Base-by-base conservation (phyloP, 306 rosid genomes). In the Prunus fruticosa region DNA sequence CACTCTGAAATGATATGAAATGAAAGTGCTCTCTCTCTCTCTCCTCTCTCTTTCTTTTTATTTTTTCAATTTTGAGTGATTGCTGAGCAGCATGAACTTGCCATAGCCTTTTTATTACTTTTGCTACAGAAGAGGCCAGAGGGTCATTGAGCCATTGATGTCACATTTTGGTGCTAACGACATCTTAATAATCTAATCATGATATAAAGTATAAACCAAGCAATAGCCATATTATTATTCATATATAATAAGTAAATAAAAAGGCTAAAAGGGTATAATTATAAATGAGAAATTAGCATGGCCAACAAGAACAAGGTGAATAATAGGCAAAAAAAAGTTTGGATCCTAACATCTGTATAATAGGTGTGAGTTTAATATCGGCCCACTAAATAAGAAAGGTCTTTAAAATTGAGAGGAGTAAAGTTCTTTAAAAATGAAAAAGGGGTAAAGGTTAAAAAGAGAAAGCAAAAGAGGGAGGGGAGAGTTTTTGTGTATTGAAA, bases 381-480 rank as follows among this genome's bases (percentile, higher is more conserved):
- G 0, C 0, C 0, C 0, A 32, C 0, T 3, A 0, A 28, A 28
- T 3, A 28, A 0, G 0, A 28, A 30, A 30, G 0, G 0, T 30
- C 1, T 30, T 30, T 4, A 30, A 4, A 30, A 25, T 1, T 25
- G 27, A 25, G 25, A 11, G 3, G 5, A 1, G 9, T 23, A 30
- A 30, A 30, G 0, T 0, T 32, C 34, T 32, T 32, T 4, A 32
- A 4, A 32, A 3, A 70, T 32, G 7, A 0, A 11, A 16, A 41
- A 11, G 6, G 5, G 1, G 5, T 5, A 54, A 67, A 10, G 2
- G 1, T 1, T 6, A 27, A 65, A 23, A 22, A 19, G 1, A 3
- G 12, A 51, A 52, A 53, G 25, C 6, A 16, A 51, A 52, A 62
- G 41, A 49, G 19, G 14, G 12, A 15, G 3, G 10, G 50, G 0